Conservation (phyloP, 2,329 filamentous ascomycete species). For the Colletotrichum simmondsii region DNA sequence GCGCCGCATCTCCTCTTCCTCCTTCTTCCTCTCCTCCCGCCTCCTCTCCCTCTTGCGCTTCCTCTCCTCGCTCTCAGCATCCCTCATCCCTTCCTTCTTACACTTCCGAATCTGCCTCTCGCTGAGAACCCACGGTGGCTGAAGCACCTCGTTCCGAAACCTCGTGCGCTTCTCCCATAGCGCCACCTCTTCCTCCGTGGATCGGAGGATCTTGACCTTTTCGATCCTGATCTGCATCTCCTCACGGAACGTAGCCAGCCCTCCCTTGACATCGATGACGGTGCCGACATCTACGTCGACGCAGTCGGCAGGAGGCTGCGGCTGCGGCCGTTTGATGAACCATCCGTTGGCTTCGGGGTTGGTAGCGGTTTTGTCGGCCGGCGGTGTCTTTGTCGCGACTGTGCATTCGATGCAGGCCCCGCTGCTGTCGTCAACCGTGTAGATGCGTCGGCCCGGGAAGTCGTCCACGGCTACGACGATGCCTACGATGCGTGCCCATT, state of each 20-base stretch:
- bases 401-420: conserved; percentile 66
- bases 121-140: conserved; percentile 65
- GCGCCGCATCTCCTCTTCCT: conserved; percentile 15
- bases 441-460: conserved; percentile 56
- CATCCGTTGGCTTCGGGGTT: not conserved
- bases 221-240: conserved; percentile 64
- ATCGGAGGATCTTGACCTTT: conserved; percentile 57
- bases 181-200: conserved; percentile 66
- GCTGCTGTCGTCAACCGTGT: conserved; percentile 74
- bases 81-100: conserved; percentile 45
- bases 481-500: conserved; percentile 79
- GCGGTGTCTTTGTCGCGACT: conserved; percentile 36
- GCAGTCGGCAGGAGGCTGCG: conserved; percentile 35
- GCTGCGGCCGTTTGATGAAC: conserved; percentile 16
- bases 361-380: conserved; percentile 3
- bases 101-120: conserved; percentile 60
- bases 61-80: conserved; percentile 46
- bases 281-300: conserved; percentile 60
- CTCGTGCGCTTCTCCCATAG: conserved; percentile 67
- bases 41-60: conserved; percentile 22
- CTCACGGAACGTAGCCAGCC: conserved; percentile 57
- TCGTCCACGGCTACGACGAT: conserved; percentile 73
- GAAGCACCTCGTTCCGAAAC: conserved; percentile 63
- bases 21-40: not conserved
- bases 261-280: conserved; percentile 68